phyloP scores from a whole-genome alignment of 1,284 basidiomycete genomes.

The Ganoderma lucidum region DNA sequence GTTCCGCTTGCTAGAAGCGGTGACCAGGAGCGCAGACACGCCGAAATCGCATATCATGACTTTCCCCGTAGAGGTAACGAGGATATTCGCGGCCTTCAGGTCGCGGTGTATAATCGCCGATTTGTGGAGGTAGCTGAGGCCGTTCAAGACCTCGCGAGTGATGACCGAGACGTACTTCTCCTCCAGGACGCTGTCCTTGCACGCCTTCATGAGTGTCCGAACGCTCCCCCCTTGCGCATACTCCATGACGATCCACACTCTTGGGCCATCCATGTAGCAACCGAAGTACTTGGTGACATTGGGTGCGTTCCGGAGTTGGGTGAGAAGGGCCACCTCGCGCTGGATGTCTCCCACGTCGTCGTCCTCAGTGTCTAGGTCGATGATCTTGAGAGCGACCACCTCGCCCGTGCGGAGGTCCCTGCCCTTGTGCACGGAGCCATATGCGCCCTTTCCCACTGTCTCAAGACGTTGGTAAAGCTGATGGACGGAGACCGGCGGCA shows the following conservation, averaged over 20 bases:
- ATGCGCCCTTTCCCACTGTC: slow-evolving; percentile 89
- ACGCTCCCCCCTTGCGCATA: slow-evolving; percentile 96
- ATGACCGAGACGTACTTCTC: slow-evolving; percentile 93
- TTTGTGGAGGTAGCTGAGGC: slow-evolving; percentile 89
- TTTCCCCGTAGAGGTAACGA: slow-evolving; percentile 87
- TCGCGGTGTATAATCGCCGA: slow-evolving; percentile 96
- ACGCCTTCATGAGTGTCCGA: slow-evolving; percentile 87
- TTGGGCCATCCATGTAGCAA: slow-evolving; percentile 93
- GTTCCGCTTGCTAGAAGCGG: slow-evolving; percentile 88
- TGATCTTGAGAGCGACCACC: slow-evolving; percentile 96
- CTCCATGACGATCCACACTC: slow-evolving; percentile 99
- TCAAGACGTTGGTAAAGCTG: slow-evolving; percentile 63
- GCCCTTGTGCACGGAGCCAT: slow-evolving; percentile 97
- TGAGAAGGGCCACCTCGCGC: slow-evolving; percentile 92
- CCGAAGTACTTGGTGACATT: slow-evolving; percentile 98
- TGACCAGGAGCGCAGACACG: slow-evolving; percentile 92
- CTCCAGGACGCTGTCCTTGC: slow-evolving; percentile 84
- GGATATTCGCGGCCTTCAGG: slow-evolving; percentile 96
- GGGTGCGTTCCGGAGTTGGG: slow-evolving; percentile 86
- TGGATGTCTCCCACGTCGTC: slow-evolving; percentile 98
- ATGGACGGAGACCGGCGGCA: slow-evolving; percentile 45
- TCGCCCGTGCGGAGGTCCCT: slow-evolving; percentile 85
- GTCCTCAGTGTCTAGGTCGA: slow-evolving; percentile 96
- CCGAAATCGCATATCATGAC: slow-evolving; percentile 98
- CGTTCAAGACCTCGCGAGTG: slow-evolving; percentile 88